phyloP scores from a whole-genome alignment of 2,329 filamentous ascomycete species.

The Colletotrichum australisinense region DNA sequence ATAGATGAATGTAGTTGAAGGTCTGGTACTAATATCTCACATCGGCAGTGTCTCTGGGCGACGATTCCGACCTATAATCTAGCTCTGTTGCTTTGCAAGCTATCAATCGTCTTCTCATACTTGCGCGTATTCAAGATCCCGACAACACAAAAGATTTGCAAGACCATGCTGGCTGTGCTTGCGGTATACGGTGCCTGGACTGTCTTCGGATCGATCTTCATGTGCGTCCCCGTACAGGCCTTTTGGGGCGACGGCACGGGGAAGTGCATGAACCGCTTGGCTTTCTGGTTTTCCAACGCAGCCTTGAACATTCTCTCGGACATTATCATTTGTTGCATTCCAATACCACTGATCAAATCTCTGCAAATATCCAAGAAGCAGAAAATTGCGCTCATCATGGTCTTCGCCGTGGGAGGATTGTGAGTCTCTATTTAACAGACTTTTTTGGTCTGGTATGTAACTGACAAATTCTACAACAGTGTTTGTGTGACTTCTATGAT shows the following conservation, averaged over 20 bases:
- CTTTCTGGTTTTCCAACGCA: slow-evolving; percentile 42
- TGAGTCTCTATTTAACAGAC: slow-evolving; percentile 18
- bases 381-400: slow-evolving; percentile 53
- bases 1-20: no score
- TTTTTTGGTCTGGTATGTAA: no score
- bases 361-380: slow-evolving; percentile 52
- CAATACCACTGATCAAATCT: slow-evolving; percentile 41
- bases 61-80: no score
- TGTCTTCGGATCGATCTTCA: slow-evolving; percentile 40
- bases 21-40: no score
- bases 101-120: no score
- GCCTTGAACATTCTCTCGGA: slow-evolving; percentile 45
- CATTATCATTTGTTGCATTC: slow-evolving; percentile 31
- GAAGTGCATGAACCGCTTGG: slow-evolving; percentile 38
- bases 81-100: no score
- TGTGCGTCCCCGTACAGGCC: slow-evolving; percentile 40
- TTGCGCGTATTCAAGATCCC: slow-evolving; percentile 16
- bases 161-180: slow-evolving; percentile 37
- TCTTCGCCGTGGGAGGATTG: slow-evolving; percentile 50
- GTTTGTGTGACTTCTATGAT: no score
- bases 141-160: slow-evolving; percentile 38
- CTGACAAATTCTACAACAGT: no score
- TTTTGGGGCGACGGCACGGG: slow-evolving; percentile 39
- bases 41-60: no score
- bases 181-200: slow-evolving; percentile 42